phyloP scores from a whole-genome alignment of 106 monocot genomes.

The Apostasia shenzhenica region DNA sequence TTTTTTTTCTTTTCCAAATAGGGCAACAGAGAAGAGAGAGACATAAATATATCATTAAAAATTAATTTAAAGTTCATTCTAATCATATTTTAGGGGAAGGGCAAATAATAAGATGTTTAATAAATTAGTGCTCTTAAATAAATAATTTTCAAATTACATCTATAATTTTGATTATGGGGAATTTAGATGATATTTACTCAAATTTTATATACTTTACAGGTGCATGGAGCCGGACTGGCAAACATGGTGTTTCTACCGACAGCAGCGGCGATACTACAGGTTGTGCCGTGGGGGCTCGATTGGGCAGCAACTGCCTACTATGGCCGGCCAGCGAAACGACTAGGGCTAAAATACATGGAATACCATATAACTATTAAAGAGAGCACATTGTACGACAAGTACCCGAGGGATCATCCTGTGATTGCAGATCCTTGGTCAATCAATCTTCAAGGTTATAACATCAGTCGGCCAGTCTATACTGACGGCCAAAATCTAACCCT shows the following conservation, averaged over 20 bases:
- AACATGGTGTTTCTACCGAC: slow-evolving; percentile 58
- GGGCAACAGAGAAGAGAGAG: no score
- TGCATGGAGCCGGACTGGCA: slow-evolving; percentile 74
- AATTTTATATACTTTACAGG: no score
- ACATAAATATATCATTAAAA: no score
- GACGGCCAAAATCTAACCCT: slow-evolving; percentile 42
- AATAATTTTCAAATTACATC: no score
- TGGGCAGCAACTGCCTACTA: slow-evolving; percentile 30
- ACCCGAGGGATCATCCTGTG: slow-evolving; percentile 49
- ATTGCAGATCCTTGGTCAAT: slow-evolving; percentile 47
- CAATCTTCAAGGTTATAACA: slow-evolving; percentile 35
- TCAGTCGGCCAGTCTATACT: slow-evolving; percentile 29
- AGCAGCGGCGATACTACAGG: slow-evolving; percentile 49
- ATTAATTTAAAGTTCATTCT: no score
- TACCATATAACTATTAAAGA: slow-evolving; percentile 45
- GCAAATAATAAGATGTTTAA: no score
- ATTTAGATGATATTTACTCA: no score
- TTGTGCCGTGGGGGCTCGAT: slow-evolving; percentile 66
- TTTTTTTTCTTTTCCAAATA: no score
- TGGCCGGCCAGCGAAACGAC: slow-evolving; percentile 19
- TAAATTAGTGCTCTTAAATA: no score
- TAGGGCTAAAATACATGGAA: slow-evolving; percentile 54
- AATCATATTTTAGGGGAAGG: no score
- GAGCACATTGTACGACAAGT: slow-evolving; percentile 45
- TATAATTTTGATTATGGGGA: no score